phyloP scores from a whole-genome alignment of 495 filamentous ascomycete species.

The Letharia lupina region DNA sequence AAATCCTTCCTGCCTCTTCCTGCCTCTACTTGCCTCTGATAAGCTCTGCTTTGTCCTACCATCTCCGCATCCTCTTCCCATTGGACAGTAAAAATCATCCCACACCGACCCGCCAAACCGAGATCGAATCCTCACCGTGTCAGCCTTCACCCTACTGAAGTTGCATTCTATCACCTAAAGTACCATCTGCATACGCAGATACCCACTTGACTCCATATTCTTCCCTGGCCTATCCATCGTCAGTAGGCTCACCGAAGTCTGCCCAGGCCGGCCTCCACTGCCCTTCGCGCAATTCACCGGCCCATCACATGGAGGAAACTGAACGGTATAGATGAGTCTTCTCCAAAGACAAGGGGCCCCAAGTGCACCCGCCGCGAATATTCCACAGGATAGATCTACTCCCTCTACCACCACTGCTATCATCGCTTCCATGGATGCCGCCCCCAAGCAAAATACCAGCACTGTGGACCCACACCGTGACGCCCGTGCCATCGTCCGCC shows the following conservation, averaged over 20 bases:
- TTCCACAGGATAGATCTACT: neutral
- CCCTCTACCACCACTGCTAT: neutral
- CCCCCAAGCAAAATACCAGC: conserved; percentile 15
- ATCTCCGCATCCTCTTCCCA: too few species aligned
- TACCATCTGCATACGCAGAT: too few species aligned
- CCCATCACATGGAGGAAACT: conserved; percentile 14
- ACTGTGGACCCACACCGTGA: conserved; percentile 39
- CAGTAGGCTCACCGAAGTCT: neutral
- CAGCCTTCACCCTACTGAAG: too few species aligned
- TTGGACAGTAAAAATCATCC: too few species aligned
- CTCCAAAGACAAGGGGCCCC: conserved; percentile 9
- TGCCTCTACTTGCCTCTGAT: too few species aligned
- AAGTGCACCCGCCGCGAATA: neutral
- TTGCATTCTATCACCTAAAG: too few species aligned
- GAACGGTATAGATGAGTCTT: conserved; percentile 15
- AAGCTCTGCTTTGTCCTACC: too few species aligned
- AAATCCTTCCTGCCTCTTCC: too few species aligned
- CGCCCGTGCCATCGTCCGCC: conserved; percentile 52
- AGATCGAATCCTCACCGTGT: too few species aligned
- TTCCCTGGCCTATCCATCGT: neutral
- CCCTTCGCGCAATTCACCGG: neutral
- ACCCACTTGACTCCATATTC: neutral
- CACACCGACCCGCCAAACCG: too few species aligned
- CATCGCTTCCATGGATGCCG: conserved; percentile 30
- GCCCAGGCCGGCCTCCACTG: neutral